Conservation (phyloP, 306 rosid species). For the Glycine latifolia region DNA sequence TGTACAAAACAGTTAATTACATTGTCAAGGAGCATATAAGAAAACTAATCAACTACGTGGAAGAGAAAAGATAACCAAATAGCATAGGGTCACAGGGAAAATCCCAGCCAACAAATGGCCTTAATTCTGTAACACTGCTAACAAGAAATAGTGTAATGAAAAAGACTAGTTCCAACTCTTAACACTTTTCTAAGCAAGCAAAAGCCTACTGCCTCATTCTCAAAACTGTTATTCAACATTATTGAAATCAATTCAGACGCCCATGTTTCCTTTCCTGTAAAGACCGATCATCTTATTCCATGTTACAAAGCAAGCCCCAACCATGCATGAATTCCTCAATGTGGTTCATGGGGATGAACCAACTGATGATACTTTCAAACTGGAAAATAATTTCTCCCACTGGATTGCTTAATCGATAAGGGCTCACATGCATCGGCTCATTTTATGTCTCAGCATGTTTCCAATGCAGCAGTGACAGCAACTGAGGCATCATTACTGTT, state of each 20-base stretch:
- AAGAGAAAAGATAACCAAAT: conserved; percentile 18
- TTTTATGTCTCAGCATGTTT: conserved; percentile 33
- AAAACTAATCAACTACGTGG: neutral
- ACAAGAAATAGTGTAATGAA: conserved; percentile 51
- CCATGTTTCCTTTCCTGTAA: neutral
- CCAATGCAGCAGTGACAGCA: conserved; percentile 52
- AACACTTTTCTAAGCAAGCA: conserved; percentile 50
- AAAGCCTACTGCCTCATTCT: conserved; percentile 47
- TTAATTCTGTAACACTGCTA: conserved; percentile 43
- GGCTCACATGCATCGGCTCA: conserved; percentile 8
- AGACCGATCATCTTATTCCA: conserved; percentile 46
- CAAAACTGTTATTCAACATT: conserved; percentile 53
- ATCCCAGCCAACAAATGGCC: conserved; percentile 38
- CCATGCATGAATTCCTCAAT: conserved; percentile 51
- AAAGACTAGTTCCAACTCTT: conserved; percentile 54
- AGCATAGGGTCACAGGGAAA: neutral
- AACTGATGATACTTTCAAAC: conserved; percentile 40
- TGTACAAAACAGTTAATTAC: conserved; percentile 28
- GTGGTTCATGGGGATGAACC: conserved; percentile 48
- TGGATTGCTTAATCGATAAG: neutral
- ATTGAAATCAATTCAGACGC: conserved; percentile 48
- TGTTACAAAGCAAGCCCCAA: conserved; percentile 40
- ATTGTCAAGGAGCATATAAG: no score
- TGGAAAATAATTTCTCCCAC: conserved; percentile 41
- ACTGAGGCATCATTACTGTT: conserved; percentile 32